Conservation (phyloP, 192 early-diverging fungal genomes). For the Backusella westeae region DNA sequence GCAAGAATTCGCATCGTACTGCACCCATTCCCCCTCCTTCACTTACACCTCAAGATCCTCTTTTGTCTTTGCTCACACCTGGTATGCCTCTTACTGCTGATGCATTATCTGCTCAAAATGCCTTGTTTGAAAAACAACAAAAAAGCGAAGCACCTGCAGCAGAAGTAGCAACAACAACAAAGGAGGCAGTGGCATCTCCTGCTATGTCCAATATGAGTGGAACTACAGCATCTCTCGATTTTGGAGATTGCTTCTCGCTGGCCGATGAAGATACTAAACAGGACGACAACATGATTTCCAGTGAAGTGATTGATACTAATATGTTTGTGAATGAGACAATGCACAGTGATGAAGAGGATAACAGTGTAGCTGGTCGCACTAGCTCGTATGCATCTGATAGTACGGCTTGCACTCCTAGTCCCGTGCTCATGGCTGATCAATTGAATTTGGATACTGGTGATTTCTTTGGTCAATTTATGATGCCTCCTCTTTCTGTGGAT, state of each 20-base stretch:
- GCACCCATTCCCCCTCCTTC: slow-evolving; percentile 13
- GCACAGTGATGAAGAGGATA: background rate
- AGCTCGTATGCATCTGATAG: slow-evolving; percentile 12
- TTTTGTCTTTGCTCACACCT: slow-evolving; percentile 1
- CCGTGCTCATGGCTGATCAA: background rate
- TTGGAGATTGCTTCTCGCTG: slow-evolving; percentile 34
- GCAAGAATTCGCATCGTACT: slow-evolving; percentile 18
- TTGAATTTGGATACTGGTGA: background rate
- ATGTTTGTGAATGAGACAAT: slow-evolving; percentile 4
- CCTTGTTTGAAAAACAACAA: background rate
- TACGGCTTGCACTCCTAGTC: slow-evolving; percentile 13
- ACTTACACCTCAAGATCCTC: background rate
- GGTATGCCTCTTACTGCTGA: slow-evolving; percentile 12
- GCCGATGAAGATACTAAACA: slow-evolving; percentile 19
- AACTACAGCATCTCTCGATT: slow-evolving; percentile 33
- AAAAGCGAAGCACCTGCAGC: background rate
- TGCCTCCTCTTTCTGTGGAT: slow-evolving; percentile 11
- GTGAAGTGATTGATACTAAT: background rate
- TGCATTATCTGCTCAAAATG: slow-evolving; percentile 20
- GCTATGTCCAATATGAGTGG: slow-evolving; percentile 18
- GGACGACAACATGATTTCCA: background rate
- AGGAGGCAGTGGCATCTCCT: background rate
- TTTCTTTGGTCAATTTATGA: slow-evolving; percentile 20
- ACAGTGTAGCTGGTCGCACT: background rate
- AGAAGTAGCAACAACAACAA: background rate